Conservation (phyloP, 768 basidiomycete genomes). For the Phaeotremella skinneri region DNA sequence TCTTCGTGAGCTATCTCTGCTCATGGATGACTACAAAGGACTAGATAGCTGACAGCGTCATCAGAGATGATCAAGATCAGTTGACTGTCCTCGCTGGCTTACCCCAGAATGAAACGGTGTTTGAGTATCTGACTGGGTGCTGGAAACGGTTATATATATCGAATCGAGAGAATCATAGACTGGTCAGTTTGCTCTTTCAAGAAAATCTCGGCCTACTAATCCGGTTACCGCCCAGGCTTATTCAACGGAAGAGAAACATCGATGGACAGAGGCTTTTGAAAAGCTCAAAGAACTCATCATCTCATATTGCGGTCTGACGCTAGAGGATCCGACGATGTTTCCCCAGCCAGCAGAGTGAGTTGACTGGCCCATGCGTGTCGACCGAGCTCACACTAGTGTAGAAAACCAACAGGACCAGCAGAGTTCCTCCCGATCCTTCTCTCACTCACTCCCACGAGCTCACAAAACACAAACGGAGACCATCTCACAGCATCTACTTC, state of each 20-base stretch:
- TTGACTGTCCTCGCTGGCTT: slow-evolving; percentile 61
- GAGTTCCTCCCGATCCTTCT: slow-evolving; percentile 83
- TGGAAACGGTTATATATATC: slow-evolving; percentile 81
- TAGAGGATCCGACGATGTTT: slow-evolving; percentile 94
- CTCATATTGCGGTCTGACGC: slow-evolving; percentile 79
- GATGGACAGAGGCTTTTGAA: slow-evolving; percentile 65
- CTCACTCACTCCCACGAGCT: slow-evolving; percentile 63
- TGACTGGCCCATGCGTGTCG: neutral
- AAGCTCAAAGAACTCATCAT: slow-evolving; percentile 78
- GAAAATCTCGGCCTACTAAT: neutral
- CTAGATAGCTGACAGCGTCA: slow-evolving; percentile 61
- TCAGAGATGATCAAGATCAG: slow-evolving; percentile 54
- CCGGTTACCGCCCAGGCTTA: slow-evolving; percentile 56
- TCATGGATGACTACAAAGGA: neutral
- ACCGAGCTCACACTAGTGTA: slow-evolving; percentile 39
- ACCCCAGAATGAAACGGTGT: slow-evolving; percentile 72
- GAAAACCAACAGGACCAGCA: slow-evolving; percentile 68
- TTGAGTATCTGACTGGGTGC: slow-evolving; percentile 84
- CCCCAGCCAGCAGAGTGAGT: slow-evolving; percentile 76
- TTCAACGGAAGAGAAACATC: slow-evolving; percentile 57
- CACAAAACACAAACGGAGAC: slow-evolving; percentile 50
- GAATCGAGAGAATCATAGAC: slow-evolving; percentile 31
- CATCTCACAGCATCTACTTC: slow-evolving; percentile 57
- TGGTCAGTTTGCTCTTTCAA: slow-evolving; percentile 19
- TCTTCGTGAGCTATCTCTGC: slow-evolving; percentile 20